Evolutionary conservation across 2,329 filamentous ascomycete species (phyloP).

Genomic region (Camillea tinctor): DNA sequence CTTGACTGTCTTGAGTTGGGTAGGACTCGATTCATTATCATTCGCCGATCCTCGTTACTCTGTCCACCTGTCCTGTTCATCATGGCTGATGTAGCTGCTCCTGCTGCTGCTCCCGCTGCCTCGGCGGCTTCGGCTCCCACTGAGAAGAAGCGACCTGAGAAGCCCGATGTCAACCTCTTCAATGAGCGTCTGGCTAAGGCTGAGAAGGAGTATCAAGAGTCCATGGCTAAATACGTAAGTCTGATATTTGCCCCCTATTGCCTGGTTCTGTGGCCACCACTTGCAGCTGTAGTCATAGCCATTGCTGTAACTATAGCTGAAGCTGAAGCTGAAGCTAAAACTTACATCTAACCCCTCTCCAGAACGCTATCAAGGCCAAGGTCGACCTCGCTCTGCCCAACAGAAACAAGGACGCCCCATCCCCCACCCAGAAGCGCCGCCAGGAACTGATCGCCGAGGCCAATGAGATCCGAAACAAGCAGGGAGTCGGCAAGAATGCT

Average conservation of each 20-base stretch:
- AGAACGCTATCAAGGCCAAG: conserved; percentile 88
- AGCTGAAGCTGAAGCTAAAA: too few relatives aligned
- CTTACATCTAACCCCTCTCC: conserved; percentile 18
- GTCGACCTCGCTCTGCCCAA: conserved; percentile 77
- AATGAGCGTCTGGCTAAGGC: conserved; percentile 75
- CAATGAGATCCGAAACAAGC: conserved; percentile 80
- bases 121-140: conserved; percentile 46
- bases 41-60: conserved; percentile 1
- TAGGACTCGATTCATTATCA: conserved; percentile 9
- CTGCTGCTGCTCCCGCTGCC: conserved; percentile 45
- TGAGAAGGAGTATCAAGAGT: conserved; percentile 81
- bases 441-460: conserved; percentile 82
- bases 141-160: conserved; percentile 65
- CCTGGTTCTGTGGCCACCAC: not conserved
- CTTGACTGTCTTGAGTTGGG: conserved; percentile 4
- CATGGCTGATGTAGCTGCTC: conserved; percentile 48
- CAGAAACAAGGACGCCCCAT: conserved; percentile 75
- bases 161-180: conserved; percentile 83
- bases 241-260: too few relatives aligned
- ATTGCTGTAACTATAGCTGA: too few relatives aligned
- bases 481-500: conserved; percentile 81
- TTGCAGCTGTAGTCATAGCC: too few relatives aligned
- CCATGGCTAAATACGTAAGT: conserved; percentile 58
- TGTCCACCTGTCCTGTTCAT: conserved; percentile 15
- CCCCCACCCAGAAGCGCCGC: conserved; percentile 76